phyloP scores from a whole-genome alignment of 306 rosid genomes.

The Astragalus membranaceus region DNA sequence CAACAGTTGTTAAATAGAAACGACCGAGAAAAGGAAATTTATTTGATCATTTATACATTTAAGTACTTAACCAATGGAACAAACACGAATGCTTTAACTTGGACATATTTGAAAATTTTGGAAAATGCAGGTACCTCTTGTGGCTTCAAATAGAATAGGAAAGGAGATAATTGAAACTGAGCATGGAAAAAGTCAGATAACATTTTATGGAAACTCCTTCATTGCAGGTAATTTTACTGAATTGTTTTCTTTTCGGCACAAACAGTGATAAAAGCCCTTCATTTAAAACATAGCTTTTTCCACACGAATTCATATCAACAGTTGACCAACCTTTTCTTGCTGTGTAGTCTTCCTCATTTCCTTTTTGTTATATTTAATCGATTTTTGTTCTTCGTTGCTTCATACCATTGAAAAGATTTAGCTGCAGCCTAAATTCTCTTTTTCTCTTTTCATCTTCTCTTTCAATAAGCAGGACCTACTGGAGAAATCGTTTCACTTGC shows the following conservation, averaged over 20 bases:
- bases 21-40: background rate
- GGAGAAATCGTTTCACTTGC: constrained; percentile 88
- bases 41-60: background rate
- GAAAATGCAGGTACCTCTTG: constrained; percentile 77
- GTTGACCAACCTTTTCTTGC: background rate
- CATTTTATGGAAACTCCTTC: constrained; percentile 88
- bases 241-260: background rate
- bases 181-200: constrained; percentile 77
- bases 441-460: background rate
- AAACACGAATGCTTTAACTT: background rate
- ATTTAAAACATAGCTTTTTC: background rate
- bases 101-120: constrained; percentile 1
- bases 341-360: background rate
- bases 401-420: background rate
- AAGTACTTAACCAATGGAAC: background rate
- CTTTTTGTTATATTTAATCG: background rate
- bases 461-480: constrained; percentile 59
- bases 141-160: constrained; percentile 91
- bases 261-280: background rate
- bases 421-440: constrained; percentile 15
- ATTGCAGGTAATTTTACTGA: constrained; percentile 63
- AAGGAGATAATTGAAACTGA: constrained; percentile 77
- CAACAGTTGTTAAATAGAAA: background rate
- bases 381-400: background rate
- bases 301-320: background rate